Percentiles rank a stretch among this genome's conserved stretches.
These are phyloP conservation scores for Quercus dentata DNA, from an alignment of 306 rosid genomes.

Conservation along the genomic window DNA sequence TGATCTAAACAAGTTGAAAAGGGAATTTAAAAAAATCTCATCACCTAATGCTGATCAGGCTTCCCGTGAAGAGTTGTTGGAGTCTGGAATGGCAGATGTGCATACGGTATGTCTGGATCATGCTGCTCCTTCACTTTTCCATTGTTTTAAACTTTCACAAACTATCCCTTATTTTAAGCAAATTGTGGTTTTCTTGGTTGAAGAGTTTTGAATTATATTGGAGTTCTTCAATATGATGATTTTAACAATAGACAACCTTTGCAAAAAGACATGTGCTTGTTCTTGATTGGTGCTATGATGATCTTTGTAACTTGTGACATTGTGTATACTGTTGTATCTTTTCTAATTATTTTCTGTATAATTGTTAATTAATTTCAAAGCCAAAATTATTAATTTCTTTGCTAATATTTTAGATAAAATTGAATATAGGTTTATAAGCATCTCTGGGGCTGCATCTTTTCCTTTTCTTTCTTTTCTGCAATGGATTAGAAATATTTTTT, in stretches of 20 bases:
- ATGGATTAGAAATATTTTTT: not conserved
- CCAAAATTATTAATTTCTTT: not conserved
- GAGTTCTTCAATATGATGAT: not conserved
- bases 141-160: not conserved
- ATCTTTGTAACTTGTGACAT: not conserved
- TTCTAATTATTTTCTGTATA: not conserved
- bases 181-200: conserved; percentile 12
- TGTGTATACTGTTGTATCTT: not conserved
- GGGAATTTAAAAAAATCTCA: conserved; percentile 68
- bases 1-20: conserved; percentile 72
- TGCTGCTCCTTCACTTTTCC: conserved; percentile 1
- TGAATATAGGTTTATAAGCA: not conserved
- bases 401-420: not conserved
- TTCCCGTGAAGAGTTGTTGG: conserved; percentile 74
- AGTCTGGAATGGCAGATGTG: conserved; percentile 51
- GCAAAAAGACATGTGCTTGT: too few relatives aligned
- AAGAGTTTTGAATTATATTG: not conserved
- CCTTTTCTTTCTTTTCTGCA: not conserved
- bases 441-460: not conserved
- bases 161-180: not conserved
- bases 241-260: too few relatives aligned
- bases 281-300: too few relatives aligned
- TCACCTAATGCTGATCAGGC: conserved; percentile 71
- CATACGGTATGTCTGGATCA: conserved; percentile 51
- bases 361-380: not conserved